Conservation (phyloP, 1,284 basidiomycete species). For the Calocybe gambosa region DNA sequence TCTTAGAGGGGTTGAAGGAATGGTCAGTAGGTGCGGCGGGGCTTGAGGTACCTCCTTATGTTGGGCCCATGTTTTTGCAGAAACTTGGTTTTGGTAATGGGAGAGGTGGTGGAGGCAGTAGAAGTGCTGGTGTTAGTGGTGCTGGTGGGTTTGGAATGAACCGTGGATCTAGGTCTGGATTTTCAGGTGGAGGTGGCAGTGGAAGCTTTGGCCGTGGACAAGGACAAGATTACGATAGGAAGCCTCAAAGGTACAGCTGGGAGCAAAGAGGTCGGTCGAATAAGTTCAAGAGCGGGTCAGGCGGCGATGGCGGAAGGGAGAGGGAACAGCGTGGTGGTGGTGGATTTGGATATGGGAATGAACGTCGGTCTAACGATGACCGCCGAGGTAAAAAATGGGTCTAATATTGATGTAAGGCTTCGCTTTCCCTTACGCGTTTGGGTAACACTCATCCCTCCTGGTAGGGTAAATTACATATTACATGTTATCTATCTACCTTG, state of each 20-base stretch:
- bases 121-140: not conserved
- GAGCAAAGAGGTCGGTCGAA: conserved; percentile 5
- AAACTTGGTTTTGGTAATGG: not conserved
- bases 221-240: not conserved
- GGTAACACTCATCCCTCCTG: no score
- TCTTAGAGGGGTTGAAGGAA: conserved; percentile 57
- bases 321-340: not conserved
- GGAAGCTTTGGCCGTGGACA: not conserved
- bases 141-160: not conserved
- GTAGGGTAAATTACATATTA: no score
- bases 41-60: conserved; percentile 12
- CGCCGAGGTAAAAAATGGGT: not conserved
- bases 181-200: not conserved
- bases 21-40: conserved; percentile 46
- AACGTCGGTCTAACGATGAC: not conserved
- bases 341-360: not conserved
- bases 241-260: conserved; percentile 4
- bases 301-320: no score
- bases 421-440: no score
- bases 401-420: not conserved
- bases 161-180: no score
- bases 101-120: not conserved
- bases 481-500: no score
- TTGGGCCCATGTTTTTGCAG: conserved; percentile 8
- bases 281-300: not conserved